phyloP scores from a whole-genome alignment of 78 protist genomes.

The Guillardia theta region DNA sequence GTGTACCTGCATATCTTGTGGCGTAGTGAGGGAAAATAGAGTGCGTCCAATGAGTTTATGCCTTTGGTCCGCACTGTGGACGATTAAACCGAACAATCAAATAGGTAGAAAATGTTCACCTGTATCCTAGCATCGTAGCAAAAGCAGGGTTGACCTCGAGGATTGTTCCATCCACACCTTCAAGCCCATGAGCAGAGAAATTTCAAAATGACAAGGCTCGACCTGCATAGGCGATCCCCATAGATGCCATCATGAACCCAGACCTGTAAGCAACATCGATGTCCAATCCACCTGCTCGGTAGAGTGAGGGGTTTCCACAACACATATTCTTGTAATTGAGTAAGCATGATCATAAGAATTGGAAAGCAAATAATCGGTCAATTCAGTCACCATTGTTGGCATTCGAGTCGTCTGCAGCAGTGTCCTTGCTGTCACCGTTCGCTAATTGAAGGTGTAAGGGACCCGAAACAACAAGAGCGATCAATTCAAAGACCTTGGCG shows the following conservation, averaged over 20 bases:
- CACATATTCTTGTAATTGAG: background rate
- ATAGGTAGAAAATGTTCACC: too few species aligned
- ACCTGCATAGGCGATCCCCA: constrained; percentile 3
- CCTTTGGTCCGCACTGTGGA: background rate
- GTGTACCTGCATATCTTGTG: background rate
- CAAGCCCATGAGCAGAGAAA: too few species aligned
- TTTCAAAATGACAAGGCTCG: background rate
- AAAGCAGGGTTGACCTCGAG: constrained; percentile 26
- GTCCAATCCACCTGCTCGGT: background rate
- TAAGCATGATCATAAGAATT: background rate
- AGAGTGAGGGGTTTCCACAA: background rate
- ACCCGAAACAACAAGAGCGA: background rate
- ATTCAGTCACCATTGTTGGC: background rate
- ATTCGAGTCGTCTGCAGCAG: background rate
- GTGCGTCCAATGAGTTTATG: constrained; percentile 23
- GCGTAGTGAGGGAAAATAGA: constrained; percentile 18
- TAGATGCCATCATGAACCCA: constrained; percentile 31
- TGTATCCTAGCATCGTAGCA: background rate
- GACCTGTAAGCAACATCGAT: constrained; percentile 25
- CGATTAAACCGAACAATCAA: too few species aligned
- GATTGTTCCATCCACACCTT: background rate
- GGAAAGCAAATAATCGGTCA: too few species aligned
- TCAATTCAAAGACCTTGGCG: background rate
- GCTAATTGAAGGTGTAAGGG: background rate
- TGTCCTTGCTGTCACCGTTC: background rate